Conservation (phyloP, 768 basidiomycete genomes). For the Pleurotus salmoneostramineus region DNA sequence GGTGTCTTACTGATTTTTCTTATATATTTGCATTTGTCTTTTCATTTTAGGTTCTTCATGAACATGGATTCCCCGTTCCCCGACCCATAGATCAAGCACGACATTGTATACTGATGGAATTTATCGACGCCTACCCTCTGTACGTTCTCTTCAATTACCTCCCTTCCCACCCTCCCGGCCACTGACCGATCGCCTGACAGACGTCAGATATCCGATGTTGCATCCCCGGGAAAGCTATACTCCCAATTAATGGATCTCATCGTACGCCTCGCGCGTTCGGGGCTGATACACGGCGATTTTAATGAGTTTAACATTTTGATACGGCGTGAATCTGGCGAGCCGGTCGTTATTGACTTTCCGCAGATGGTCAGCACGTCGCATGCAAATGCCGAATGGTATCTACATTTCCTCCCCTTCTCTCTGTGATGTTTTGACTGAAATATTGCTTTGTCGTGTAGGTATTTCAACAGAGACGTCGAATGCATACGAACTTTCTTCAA, state of each 20-base stretch:
- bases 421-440: too few species aligned
- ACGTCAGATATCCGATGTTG: slow-evolving; percentile 81
- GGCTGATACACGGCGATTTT: slow-evolving; percentile 98
- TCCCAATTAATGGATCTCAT: slow-evolving; percentile 93
- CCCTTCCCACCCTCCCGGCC: slow-evolving; percentile 2
- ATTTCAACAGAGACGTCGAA: slow-evolving; percentile 97
- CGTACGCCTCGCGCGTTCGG: slow-evolving; percentile 88
- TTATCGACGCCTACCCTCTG: slow-evolving; percentile 94
- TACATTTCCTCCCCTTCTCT: slow-evolving; percentile 6
- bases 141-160: slow-evolving; percentile 33
- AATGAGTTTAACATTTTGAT: slow-evolving; percentile 99
- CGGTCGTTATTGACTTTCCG: slow-evolving; percentile 96
- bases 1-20: too few species aligned
- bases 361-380: slow-evolving; percentile 99
- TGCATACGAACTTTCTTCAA: slow-evolving; percentile 93
- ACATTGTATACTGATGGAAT: slow-evolving; percentile 95
- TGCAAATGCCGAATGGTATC: slow-evolving; percentile 93
- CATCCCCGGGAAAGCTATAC: slow-evolving; percentile 87
- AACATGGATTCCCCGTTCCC: slow-evolving; percentile 92
- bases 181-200: slow-evolving; percentile 31
- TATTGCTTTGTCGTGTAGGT: slow-evolving; percentile 50
- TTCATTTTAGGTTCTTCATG: slow-evolving; percentile 70
- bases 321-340: slow-evolving; percentile 64
- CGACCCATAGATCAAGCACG: slow-evolving; percentile 90
- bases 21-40: not conserved